Percentiles rank a stretch among this genome's conserved stretches.
Evolutionary conservation across 2,329 filamentous ascomycete species (phyloP).

Genomic region (Nannizziopsis barbatae): DNA sequence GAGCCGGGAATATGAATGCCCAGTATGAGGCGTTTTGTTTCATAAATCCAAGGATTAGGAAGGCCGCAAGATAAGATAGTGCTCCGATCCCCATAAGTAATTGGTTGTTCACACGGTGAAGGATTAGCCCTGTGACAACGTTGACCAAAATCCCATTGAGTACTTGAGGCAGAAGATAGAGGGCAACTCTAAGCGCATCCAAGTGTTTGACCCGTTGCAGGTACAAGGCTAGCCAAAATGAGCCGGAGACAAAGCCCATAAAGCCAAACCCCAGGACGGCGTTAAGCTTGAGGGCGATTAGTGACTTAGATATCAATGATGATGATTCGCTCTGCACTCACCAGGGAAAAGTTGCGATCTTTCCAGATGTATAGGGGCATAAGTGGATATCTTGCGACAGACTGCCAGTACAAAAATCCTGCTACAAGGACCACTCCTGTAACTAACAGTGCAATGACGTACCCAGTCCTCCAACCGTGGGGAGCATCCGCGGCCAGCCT

Average conservation of each 20-base stretch:
- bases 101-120: slow-evolving; percentile 55
- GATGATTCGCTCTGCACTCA: neutral
- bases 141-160: slow-evolving; percentile 54
- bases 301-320: slow-evolving; percentile 26
- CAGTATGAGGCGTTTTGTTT: slow-evolving; percentile 35
- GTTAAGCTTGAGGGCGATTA: slow-evolving; percentile 50
- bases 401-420: slow-evolving; percentile 7
- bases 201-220: slow-evolving; percentile 48
- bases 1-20: slow-evolving; percentile 10
- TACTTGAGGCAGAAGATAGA: slow-evolving; percentile 55
- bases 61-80: slow-evolving; percentile 32
- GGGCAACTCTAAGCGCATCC: slow-evolving; percentile 48
- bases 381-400: slow-evolving; percentile 3
- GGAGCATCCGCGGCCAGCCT: slow-evolving; percentile 7
- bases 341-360: slow-evolving; percentile 4
- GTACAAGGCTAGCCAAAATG: slow-evolving; percentile 55
- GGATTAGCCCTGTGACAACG: slow-evolving; percentile 48
- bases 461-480: slow-evolving; percentile 7
- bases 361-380: slow-evolving; percentile 9
- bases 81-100: slow-evolving; percentile 47
- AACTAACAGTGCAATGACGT: slow-evolving; percentile 7
- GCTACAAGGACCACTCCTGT: slow-evolving; percentile 3
- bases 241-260: slow-evolving; percentile 49
- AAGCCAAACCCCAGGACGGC: slow-evolving; percentile 48
- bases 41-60: slow-evolving; percentile 49